Evolutionary conservation across 805 yeast species (phyloP).

Genomic region (Hanseniaspora taiwanica): DNA sequence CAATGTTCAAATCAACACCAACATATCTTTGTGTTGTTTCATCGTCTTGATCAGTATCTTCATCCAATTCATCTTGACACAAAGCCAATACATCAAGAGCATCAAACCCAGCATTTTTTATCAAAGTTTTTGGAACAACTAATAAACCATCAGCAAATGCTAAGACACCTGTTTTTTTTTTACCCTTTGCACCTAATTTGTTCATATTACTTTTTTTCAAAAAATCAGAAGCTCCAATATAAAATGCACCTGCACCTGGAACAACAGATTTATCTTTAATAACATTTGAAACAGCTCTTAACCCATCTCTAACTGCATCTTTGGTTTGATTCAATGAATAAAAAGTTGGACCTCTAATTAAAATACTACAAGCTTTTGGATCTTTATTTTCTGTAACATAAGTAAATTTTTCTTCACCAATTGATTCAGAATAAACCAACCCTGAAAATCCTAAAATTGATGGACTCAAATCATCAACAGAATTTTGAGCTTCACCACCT

Average conservation of each 20-base stretch:
- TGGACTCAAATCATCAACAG: conserved; percentile 84
- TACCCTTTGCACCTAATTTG: conserved; percentile 60
- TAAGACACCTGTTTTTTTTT: conserved; percentile 75
- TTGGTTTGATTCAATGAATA: conserved; percentile 84
- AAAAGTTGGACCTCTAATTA: conserved; percentile 86
- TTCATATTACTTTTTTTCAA: conserved; percentile 36
- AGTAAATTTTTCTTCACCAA: conserved; percentile 97
- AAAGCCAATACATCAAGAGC: conserved; percentile 77
- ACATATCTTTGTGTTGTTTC: conserved; percentile 47
- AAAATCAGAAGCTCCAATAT: conserved; percentile 65
- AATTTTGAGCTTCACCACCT: conserved; percentile 96
- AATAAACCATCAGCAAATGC: conserved; percentile 90
- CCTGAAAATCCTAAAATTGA: conserved; percentile 80
- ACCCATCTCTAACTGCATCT: conserved; percentile 95
- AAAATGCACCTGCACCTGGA: conserved; percentile 97
- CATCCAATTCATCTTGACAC: conserved; percentile 56
- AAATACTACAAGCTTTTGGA: conserved; percentile 83
- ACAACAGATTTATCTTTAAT: conserved; percentile 72
- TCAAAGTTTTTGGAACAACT: conserved; percentile 84
- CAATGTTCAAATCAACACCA: conserved; percentile 81
- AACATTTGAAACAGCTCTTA: conserved; percentile 87
- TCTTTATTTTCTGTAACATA: conserved; percentile 81
- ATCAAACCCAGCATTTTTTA: conserved; percentile 88
- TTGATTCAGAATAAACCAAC: conserved; percentile 75
- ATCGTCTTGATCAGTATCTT: conserved; percentile 44